Evolutionary conservation across 345 rosid genomes (phyloP).

Genomic region (Melaleuca quinquenervia): DNA sequence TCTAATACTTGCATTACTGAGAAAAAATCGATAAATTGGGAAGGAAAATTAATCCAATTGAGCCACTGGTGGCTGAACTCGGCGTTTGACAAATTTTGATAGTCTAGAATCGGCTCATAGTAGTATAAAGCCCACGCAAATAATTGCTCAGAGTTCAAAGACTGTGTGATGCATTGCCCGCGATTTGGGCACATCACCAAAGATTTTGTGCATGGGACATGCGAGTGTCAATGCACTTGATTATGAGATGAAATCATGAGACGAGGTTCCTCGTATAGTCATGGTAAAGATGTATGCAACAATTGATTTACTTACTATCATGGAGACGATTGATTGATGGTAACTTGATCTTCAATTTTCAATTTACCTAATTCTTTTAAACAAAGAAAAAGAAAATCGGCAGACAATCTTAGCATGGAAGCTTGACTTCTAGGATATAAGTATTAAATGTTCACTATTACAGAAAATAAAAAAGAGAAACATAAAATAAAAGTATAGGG

Average conservation of each 20-base stretch:
- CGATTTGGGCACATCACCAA: neutral
- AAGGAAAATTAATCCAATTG: neutral
- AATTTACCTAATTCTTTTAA: neutral
- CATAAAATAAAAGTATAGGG: accelerated
- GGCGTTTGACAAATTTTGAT: neutral
- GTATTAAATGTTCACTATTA: too few species aligned
- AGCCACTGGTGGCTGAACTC: neutral
- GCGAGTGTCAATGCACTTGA: too few species aligned
- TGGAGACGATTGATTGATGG: too few species aligned
- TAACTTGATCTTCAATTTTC: neutral
- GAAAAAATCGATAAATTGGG: neutral
- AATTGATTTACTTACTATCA: too few species aligned
- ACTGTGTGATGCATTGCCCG: too few species aligned
- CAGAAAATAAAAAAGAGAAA: too few species aligned
- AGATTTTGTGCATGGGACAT: neutral
- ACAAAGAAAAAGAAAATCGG: neutral
- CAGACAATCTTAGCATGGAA: neutral
- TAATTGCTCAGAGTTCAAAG: too few species aligned
- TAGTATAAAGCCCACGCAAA: neutral
- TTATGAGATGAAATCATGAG: too few species aligned
- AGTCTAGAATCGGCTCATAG: neutral
- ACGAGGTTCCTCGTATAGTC: too few species aligned
- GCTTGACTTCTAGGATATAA: too few species aligned
- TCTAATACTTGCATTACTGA: neutral
- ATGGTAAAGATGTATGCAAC: too few species aligned